Base-by-base conservation (phyloP, 306 rosid genomes). In the Ormosia semicastrata region DNA sequence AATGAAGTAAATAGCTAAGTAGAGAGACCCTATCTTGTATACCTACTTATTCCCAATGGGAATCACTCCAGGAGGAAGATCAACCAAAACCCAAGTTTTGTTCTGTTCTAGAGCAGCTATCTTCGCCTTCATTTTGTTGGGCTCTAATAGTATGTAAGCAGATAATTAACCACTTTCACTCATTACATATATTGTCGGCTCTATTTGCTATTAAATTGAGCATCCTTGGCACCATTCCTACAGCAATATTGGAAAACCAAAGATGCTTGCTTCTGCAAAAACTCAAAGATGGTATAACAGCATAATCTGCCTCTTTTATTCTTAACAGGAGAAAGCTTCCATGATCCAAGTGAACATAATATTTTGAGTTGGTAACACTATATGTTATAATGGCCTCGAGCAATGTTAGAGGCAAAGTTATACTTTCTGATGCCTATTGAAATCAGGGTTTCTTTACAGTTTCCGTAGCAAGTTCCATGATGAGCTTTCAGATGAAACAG, bases 321-420 rank as follows among this genome's bases (percentile, higher is more conserved):
- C 79, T 65, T 84, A 8, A 68, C 96, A 95, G 99, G 99, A 79
- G 54, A 95, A 92, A 87, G 82, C 84, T 78, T 77, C 89, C 14
- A 56, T 89, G 87, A 79, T 64, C 34, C 97, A 91, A 43, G 81
- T 82, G 62, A 90, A 86, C 89, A 64, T 59, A 67, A 62, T 44
- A 44, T 50, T 32, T 60, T 18, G 65, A n/a, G n/a, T n/a, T n/a
- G n/a, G n/a, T n/a, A n/a, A n/a, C n/a, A n/a, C n/a, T n/a, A n/a
- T n/a, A n/a, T n/a, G n/a, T n/a, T n/a, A n/a, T n/a, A n/a, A n/a
- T n/a, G n/a, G n/a, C n/a, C n/a, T n/a, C n/a, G n/a, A n/a, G n/a
- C n/a, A n/a, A n/a, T n/a, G n/a, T n/a, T n/a, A n/a, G 60, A 70
- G 65, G 64, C 46, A 73, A 13, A 49, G 34, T 58, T 49, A 77